phyloP scores from a whole-genome alignment of 345 rosid genomes.

The Punica granatum region DNA sequence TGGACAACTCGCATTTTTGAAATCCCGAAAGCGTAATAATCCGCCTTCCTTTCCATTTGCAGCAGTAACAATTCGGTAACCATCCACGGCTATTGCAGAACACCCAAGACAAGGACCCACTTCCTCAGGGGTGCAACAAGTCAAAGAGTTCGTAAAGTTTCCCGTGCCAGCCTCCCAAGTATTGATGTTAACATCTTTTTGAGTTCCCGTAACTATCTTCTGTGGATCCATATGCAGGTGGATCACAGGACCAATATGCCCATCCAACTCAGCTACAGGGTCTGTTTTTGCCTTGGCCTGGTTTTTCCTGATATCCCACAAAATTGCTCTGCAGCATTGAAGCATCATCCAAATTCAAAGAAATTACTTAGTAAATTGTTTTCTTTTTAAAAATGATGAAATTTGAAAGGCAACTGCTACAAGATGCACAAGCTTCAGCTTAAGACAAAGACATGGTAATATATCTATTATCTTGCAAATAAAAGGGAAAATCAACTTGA shows the following conservation, averaged over 20 bases:
- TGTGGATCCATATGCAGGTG: conserved; percentile 44
- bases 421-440: background rate
- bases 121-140: conserved; percentile 17
- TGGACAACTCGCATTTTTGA: conserved; percentile 28
- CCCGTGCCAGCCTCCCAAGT: conserved; percentile 55
- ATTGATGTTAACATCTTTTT: conserved; percentile 24
- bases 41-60: conserved; percentile 16
- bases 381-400: background rate
- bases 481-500: background rate
- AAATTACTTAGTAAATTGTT: background rate
- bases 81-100: conserved; percentile 47
- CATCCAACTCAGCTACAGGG: conserved; percentile 44
- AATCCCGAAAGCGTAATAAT: conserved; percentile 28
- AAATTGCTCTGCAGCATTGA: conserved; percentile 39
- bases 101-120: conserved; percentile 18
- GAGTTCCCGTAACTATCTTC: conserved; percentile 54
- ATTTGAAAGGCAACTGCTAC: background rate
- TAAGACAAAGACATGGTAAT: background rate
- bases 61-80: conserved; percentile 29
- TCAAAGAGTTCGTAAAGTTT: conserved; percentile 30
- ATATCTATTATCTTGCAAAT: background rate
- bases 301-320: conserved; percentile 56
- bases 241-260: conserved; percentile 40
- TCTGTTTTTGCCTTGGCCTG: conserved; percentile 22
- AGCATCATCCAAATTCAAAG: background rate